A percentile compares a stretch with the other conserved stretches of the same genome.
phyloP scores from a whole-genome alignment of 768 basidiomycete genomes.

The Saitozyma podzolica region DNA sequence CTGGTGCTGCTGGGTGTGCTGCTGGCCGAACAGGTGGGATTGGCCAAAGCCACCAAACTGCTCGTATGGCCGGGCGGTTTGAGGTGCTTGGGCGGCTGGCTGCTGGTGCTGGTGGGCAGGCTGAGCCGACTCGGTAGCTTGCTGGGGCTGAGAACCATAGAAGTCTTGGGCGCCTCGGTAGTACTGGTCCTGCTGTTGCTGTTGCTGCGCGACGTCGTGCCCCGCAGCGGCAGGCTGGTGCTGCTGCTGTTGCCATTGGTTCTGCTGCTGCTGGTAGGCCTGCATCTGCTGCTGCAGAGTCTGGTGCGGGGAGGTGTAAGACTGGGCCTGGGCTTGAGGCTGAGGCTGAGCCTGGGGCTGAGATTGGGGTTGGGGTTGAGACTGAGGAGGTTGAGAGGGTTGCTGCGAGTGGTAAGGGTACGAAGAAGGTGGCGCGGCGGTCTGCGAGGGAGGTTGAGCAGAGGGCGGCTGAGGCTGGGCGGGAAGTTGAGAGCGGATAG shows the following conservation, averaged over 20 bases:
- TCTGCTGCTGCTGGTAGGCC: slow-evolving; percentile 25
- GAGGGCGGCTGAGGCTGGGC: slow-evolving; percentile 15
- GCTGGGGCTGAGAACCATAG: neutral
- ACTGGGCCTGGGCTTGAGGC: slow-evolving; percentile 17
- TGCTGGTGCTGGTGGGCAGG: slow-evolving; percentile 26
- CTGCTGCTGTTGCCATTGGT: slow-evolving; percentile 18
- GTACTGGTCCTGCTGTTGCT: slow-evolving; percentile 5
- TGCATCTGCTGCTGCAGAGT: slow-evolving; percentile 44
- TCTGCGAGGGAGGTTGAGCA: slow-evolving; percentile 8
- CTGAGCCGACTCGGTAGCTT: slow-evolving; percentile 12
- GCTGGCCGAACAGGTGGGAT: slow-evolving; percentile 41
- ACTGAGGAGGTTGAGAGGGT: too few species aligned
- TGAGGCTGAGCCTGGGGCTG: slow-evolving; percentile 14
- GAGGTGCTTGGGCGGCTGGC: slow-evolving; percentile 8
- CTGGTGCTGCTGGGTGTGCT: slow-evolving; percentile 27
- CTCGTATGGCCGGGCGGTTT: slow-evolving; percentile 32
- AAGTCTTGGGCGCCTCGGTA: neutral
- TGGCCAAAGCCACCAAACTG: slow-evolving; percentile 40
- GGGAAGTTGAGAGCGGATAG: slow-evolving; percentile 19
- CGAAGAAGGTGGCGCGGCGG: too few species aligned
- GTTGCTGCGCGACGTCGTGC: neutral
- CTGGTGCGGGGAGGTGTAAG: slow-evolving; percentile 38
- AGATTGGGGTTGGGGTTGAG: neutral
- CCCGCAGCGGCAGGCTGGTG: slow-evolving; percentile 7
- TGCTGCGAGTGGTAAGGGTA: too few species aligned